Evolutionary conservation across 2,329 filamentous ascomycete species (phyloP).

Genomic region (Botrytis hyacinthi): DNA sequence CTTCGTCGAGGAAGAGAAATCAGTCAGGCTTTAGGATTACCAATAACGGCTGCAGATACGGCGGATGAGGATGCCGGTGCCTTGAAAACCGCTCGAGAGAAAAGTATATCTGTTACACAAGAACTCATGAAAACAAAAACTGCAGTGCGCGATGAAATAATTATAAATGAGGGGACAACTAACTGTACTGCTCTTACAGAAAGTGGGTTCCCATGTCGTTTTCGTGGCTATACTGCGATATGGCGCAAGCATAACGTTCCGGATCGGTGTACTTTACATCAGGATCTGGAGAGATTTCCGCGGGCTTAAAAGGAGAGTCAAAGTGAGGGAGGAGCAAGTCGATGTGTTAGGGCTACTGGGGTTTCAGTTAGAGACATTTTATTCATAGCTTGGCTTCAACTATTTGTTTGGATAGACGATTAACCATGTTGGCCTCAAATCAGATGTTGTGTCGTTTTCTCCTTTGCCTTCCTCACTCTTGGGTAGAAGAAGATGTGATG

Average conservation of each 20-base stretch:
- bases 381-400: not conserved
- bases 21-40: not conserved
- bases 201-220: not conserved
- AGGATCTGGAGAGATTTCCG: not conserved
- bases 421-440: not conserved
- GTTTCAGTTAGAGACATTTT: too few relatives aligned
- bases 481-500: too few relatives aligned
- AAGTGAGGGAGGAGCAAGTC: not conserved
- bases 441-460: not conserved
- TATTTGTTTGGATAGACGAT: not conserved
- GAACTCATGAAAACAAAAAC: not conserved
- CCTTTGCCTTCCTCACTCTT: not conserved
- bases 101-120: not conserved
- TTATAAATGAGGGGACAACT: not conserved
- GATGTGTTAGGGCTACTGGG: too few relatives aligned
- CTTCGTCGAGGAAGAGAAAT: not conserved
- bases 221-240: not conserved
- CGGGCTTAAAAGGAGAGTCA: not conserved
- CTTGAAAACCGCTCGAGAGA: not conserved
- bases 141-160: not conserved
- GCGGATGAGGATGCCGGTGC: not conserved
- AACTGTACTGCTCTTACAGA: not conserved
- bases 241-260: not conserved
- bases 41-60: not conserved
- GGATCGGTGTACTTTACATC: not conserved